phyloP scores from a whole-genome alignment of 2,329 filamentous ascomycete species.

The Nectriaceae sp. region DNA sequence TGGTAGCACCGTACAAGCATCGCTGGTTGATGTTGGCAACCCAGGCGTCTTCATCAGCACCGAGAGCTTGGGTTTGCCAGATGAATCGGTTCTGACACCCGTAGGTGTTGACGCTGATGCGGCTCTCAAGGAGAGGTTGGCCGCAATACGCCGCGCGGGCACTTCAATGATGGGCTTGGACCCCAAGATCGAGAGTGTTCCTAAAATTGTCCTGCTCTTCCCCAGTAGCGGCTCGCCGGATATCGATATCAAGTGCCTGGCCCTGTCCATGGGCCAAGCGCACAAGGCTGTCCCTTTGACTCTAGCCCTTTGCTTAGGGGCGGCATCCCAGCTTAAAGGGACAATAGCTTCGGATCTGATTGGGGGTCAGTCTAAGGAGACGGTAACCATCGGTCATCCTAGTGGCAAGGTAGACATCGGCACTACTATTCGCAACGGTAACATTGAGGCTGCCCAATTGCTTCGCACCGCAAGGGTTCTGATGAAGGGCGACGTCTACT shows the following conservation, averaged over 20 bases:
- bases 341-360: constrained; percentile 42
- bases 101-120: constrained; percentile 51
- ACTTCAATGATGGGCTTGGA: constrained; percentile 63
- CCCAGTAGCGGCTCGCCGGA: constrained; percentile 32
- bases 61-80: constrained; percentile 46
- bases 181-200: constrained; percentile 50
- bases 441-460: constrained; percentile 46
- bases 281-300: constrained; percentile 60
- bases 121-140: constrained; percentile 47
- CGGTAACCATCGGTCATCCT: constrained; percentile 48
- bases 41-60: constrained; percentile 64
- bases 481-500: constrained; percentile 52
- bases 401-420: constrained; percentile 49
- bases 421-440: constrained; percentile 40
- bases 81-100: constrained; percentile 54
- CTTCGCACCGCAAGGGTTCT: constrained; percentile 49
- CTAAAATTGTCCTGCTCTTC: constrained; percentile 59
- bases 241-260: constrained; percentile 46
- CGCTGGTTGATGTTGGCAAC: constrained; percentile 65
- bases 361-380: constrained; percentile 17
- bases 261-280: constrained; percentile 57
- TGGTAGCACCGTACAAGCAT: constrained; percentile 45
- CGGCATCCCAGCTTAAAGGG: constrained; percentile 47
- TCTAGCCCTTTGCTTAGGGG: constrained; percentile 52
- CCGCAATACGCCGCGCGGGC: constrained; percentile 58